Conservation (phyloP, 2,329 filamentous ascomycete genomes). For the Colletotrichum endophyticum region DNA sequence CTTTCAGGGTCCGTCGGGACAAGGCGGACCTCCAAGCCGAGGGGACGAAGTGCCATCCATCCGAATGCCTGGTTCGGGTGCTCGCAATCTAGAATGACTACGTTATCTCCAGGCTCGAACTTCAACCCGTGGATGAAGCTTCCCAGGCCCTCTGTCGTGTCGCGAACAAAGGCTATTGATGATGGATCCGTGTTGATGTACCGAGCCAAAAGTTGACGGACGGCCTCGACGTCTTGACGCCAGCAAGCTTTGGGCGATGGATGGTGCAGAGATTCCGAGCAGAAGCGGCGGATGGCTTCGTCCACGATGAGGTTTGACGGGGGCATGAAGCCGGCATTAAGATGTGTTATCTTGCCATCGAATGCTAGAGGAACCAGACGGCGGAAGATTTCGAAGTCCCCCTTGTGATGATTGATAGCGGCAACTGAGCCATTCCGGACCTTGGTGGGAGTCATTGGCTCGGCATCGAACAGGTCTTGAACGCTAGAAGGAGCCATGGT, state of each 20-base stretch:
- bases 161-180: slow-evolving; percentile 32
- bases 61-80: slow-evolving; percentile 35
- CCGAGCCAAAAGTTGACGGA: slow-evolving; percentile 23
- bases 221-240: neutral
- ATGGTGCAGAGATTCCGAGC: slow-evolving; percentile 27
- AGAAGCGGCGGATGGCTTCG: slow-evolving; percentile 30
- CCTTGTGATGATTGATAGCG: neutral
- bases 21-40: slow-evolving; percentile 32
- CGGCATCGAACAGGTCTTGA: neutral
- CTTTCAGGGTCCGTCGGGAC: slow-evolving; percentile 23
- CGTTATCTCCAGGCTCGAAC: slow-evolving; percentile 33
- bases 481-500: neutral
- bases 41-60: slow-evolving; percentile 29
- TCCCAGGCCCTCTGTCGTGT: slow-evolving; percentile 36
- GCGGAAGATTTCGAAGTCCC: slow-evolving; percentile 23
- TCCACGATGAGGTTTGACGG: slow-evolving; percentile 35
- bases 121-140: slow-evolving; percentile 28
- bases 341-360: slow-evolving; percentile 23
- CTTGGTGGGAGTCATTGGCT: neutral
- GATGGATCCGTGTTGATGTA: slow-evolving; percentile 31
- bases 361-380: slow-evolving; percentile 25
- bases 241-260: slow-evolving; percentile 24
- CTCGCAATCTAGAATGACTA: slow-evolving; percentile 34
- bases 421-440: neutral
- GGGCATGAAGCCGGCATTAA: slow-evolving; percentile 34